Evolutionary conservation across 2,329 filamentous ascomycete genomes (phyloP), one percentile per base, ranked within the genome.

Genomic region (Onygenales sp.): DNA sequence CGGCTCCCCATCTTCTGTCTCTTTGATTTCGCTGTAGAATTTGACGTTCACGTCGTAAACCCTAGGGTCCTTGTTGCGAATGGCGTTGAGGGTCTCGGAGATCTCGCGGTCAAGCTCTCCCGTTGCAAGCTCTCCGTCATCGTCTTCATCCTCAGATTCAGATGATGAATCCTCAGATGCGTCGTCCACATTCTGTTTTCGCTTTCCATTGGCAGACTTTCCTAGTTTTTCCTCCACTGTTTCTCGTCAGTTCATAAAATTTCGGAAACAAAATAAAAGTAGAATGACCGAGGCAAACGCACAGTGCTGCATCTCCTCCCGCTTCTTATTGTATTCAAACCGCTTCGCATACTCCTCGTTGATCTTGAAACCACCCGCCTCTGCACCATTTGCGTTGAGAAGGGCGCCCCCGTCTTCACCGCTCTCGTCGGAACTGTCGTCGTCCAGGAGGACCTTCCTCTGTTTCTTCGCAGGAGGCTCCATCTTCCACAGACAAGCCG

Each of bases 321-420:
- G 82, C 74, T 95, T 95, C 76, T 97, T 96, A 74, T 98, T 98
- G 73, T 97, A 81, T 70, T 98, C 93, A 63, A 95, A 97, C 42
- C 88, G 80, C 61, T 81, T 83, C 43, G 93, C 93, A 69, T 85
- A 98, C 51, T 94, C 88, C 67, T 90, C 78, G 70, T 98, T 97
- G 70, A 98, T 85, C 67, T 87, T 90, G 67, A 97, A 80, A 33
- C 69, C 68, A 39, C 60, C 63, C 13, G 64, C 58, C 54, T 65
- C 67, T 60, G 61, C 51, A 42, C 63, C 60, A 54, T 58, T 63
- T 46, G 51, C 47, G 27, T 67, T 56, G 31, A 68, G 59, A 42
- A 68, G 47, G 11, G 58, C 71, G 54, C 71, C 71, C 53, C 71
- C 73, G 49, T 67, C 67, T 50, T 70, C 69, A 52, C 65, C 65